Percentiles rank a stretch among this genome's conserved stretches.
These are phyloP conservation scores for Taphrina betulina DNA, from an alignment of 1,139 yeast species.

Conservation along the genomic window DNA sequence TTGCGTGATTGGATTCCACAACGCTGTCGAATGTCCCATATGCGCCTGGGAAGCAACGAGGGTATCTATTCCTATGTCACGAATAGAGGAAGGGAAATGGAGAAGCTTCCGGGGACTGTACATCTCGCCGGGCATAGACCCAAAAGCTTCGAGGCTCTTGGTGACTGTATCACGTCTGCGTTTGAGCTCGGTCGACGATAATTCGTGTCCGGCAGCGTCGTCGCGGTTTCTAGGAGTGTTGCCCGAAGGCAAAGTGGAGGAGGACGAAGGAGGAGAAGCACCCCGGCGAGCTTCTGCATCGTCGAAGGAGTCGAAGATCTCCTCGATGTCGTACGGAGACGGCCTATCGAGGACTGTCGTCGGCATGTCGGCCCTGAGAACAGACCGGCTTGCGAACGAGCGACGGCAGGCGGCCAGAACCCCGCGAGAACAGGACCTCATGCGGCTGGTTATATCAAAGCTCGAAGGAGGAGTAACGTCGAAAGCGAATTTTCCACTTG, in stretches of 20 bases:
- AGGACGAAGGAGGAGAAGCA: too few species aligned
- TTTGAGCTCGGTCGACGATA: conserved; percentile 5
- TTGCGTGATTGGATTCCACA: conserved; percentile 60
- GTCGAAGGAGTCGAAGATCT: conserved; percentile 21
- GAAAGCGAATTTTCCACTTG: too few species aligned
- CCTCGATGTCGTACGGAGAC: conserved; percentile 21
- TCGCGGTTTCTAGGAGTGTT: too few species aligned
- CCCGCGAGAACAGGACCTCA: too few species aligned
- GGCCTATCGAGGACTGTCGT: too few species aligned
- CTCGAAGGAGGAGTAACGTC: too few species aligned
- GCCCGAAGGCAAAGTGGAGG: too few species aligned
- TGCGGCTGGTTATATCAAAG: too few species aligned
- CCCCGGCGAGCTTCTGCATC: conserved; percentile 1
- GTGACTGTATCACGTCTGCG: conserved; percentile 19
- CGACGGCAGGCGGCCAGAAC: too few species aligned
- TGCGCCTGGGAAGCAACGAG: conserved; percentile 87
- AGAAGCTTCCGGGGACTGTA: conserved; percentile 14
- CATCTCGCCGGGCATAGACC: neutral
- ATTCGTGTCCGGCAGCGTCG: too few species aligned
- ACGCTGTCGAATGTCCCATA: conserved; percentile 79
- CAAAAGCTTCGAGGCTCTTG: conserved; percentile 5
- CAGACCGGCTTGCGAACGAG: too few species aligned
- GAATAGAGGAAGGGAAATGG: conserved; percentile 9
- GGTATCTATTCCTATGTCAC: neutral
- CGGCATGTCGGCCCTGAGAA: too few species aligned